Evolutionary conservation across 495 filamentous ascomycete species (phyloP).

Genomic region (Xylaria flabelliformis): DNA sequence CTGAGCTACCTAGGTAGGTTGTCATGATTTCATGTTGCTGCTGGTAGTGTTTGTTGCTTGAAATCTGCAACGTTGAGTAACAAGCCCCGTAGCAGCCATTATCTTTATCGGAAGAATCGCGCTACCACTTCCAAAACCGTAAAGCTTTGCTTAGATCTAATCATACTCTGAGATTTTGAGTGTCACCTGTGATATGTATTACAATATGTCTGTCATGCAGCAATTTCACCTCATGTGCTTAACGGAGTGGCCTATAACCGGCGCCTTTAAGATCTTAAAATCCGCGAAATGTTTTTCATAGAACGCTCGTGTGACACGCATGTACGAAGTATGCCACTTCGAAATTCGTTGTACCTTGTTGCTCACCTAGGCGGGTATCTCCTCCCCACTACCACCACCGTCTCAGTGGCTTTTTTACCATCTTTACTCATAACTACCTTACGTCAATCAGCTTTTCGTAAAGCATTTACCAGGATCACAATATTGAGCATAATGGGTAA

Average conservation of each 20-base stretch:
- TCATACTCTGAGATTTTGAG: neutral
- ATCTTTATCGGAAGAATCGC: neutral
- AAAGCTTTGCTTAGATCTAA: neutral
- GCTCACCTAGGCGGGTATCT: neutral
- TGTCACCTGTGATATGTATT: neutral
- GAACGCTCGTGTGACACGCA: neutral
- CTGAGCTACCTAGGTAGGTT: neutral
- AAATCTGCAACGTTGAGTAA: neutral
- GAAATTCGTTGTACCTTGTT: neutral
- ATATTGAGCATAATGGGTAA: neutral
- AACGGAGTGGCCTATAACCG: neutral
- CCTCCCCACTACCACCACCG: neutral
- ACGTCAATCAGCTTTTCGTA: neutral
- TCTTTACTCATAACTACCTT: neutral
- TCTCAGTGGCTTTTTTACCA: neutral
- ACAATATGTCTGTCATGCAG: neutral
- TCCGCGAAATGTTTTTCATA: neutral
- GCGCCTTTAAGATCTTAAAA: neutral
- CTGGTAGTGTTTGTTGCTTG: neutral
- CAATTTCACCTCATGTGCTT: neutral
- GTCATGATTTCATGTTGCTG: neutral
- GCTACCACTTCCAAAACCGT: neutral
- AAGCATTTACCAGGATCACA: neutral
- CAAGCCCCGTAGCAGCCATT: neutral
- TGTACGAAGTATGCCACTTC: neutral